Conservation (phyloP, 225 moss, liverwort and hornwort genomes). For the Takakia lepidozioides region DNA sequence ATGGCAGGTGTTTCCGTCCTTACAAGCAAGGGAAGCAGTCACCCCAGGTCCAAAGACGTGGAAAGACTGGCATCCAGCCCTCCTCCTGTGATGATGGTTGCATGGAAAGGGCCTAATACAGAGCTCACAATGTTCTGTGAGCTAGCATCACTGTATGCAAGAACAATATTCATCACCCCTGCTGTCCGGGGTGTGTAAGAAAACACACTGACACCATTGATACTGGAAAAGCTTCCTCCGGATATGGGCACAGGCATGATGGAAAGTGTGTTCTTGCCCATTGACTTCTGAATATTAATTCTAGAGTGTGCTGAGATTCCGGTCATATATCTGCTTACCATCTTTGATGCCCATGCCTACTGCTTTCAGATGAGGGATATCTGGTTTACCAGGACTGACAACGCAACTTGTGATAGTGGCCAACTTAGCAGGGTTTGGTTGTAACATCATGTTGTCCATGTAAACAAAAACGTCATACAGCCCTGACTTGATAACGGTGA, state of each 20-base stretch:
- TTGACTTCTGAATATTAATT: conserved; percentile 14
- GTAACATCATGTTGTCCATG: conserved; percentile 42
- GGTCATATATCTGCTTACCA: conserved; percentile 17
- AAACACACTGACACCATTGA: conserved; percentile 13
- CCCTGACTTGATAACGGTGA: conserved; percentile 28
- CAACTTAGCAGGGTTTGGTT: conserved; percentile 10
- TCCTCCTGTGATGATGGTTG: conserved; percentile 16
- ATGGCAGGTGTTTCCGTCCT: conserved; percentile 10
- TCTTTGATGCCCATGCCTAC: conserved; percentile 17
- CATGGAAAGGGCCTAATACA: conserved; percentile 19
- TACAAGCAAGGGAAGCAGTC: conserved; percentile 7
- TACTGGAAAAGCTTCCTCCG: conserved; percentile 14
- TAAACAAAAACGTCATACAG: conserved; percentile 36
- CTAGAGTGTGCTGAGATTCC: conserved; percentile 13
- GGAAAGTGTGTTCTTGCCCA: conserved; percentile 20
- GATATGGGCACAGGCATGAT: neutral
- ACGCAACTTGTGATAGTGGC: conserved; percentile 29
- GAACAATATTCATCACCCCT: conserved; percentile 21
- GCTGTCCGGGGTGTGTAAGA: conserved; percentile 15
- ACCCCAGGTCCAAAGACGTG: conserved; percentile 19
- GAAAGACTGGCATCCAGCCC: conserved; percentile 7
- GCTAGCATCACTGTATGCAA: too few species aligned
- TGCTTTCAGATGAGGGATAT: conserved; percentile 22
- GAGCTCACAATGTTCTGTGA: conserved; percentile 6
- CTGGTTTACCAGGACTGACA: conserved; percentile 24